Evolutionary conservation across 108 stramenopile genomes (phyloP), one percentile per base, ranked within the genome.

Genomic region (Cyclotella atomus): DNA sequence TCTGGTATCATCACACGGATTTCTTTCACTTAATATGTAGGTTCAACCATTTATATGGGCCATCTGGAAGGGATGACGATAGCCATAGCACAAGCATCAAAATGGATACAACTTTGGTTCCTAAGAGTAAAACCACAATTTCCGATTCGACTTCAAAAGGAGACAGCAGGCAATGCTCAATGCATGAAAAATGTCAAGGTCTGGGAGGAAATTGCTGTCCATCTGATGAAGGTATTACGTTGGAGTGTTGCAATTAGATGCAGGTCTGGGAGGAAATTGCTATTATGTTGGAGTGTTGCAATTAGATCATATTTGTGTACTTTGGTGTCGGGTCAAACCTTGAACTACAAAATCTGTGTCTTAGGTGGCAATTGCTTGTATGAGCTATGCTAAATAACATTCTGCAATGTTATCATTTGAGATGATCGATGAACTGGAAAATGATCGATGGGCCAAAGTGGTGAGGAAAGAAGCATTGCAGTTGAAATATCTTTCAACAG

Each of bases 121-220:
- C 65, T 60, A 24, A 29, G 14, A 74, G 44, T 19, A n/a, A 36
- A 36, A 44, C 24, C 44, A 30, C 24, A 3, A 44, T 24, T 36
- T 24, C 20, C 49, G 30, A 46, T 21, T 47, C 30, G 20, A 33
- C 57, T 0, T 36, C 59, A 28, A 52, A 67, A 49, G 47, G 35
- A 41, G 50, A 27, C 28, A 23, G n/a, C 20, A 66, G 27, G 41
- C 19, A 45, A 30, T 79, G 77, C 46, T 23, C 73, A 35, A 32
- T 34, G 43, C 43, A 79, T 68, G 30, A 24, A 30, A 73, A 74
- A 12, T 79, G 77, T 74, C 43, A 24, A 14, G 28, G 43, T 7
- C 47, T 74, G 38, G 72, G 56, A 43, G 77, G 77, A 30, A 36
- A 74, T 55, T 79, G 77, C 34, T 79, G 77, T 50, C 72, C 77